Percentiles rank a stretch among this genome's conserved stretches.
Conservation (phyloP, 2,329 filamentous ascomycete species). For the Aspergillus sp. region DNA sequence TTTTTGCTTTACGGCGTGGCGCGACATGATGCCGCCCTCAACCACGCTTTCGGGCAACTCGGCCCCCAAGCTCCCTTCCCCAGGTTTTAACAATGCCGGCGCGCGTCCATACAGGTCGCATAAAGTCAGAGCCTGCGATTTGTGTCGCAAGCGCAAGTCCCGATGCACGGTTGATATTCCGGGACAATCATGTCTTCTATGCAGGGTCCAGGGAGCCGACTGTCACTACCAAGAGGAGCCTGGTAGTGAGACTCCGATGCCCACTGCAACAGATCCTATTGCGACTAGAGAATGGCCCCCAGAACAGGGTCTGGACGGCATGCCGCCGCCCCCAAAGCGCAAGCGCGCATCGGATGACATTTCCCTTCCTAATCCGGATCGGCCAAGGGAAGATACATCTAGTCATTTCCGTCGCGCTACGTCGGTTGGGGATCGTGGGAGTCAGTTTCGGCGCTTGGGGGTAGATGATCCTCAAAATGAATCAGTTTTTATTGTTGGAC, state of each 20-base stretch:
- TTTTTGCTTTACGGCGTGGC: background rate
- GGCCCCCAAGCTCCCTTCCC: conserved; percentile 26
- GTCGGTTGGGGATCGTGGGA: conserved; percentile 20
- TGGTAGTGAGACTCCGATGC: conserved; percentile 17
- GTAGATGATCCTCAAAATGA: conserved; percentile 35
- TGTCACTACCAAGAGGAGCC: conserved; percentile 48
- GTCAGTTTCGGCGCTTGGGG: conserved; percentile 25
- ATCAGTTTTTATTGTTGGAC: conserved; percentile 52
- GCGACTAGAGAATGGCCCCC: conserved; percentile 19
- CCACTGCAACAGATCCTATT: conserved; percentile 20
- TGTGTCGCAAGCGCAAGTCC: conserved; percentile 56
- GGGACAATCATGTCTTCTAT: conserved; percentile 50
- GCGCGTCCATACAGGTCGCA: conserved; percentile 56
- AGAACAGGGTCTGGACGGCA: conserved; percentile 17
- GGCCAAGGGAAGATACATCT: conserved; percentile 12
- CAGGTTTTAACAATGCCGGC: conserved; percentile 32
- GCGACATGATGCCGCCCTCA: conserved; percentile 26
- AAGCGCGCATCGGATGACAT: conserved; percentile 27
- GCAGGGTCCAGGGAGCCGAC: conserved; percentile 51
- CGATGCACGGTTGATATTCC: conserved; percentile 54
- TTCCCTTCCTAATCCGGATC: conserved; percentile 17
- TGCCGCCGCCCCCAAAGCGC: conserved; percentile 27
- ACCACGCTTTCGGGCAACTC: conserved; percentile 22
- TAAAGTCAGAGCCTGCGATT: conserved; percentile 53
- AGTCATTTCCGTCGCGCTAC: conserved; percentile 17